Evolutionary conservation across 805 yeast genomes (phyloP), one percentile per base, ranked within the genome.

Genomic region (Starmerella sirachaensis): DNA sequence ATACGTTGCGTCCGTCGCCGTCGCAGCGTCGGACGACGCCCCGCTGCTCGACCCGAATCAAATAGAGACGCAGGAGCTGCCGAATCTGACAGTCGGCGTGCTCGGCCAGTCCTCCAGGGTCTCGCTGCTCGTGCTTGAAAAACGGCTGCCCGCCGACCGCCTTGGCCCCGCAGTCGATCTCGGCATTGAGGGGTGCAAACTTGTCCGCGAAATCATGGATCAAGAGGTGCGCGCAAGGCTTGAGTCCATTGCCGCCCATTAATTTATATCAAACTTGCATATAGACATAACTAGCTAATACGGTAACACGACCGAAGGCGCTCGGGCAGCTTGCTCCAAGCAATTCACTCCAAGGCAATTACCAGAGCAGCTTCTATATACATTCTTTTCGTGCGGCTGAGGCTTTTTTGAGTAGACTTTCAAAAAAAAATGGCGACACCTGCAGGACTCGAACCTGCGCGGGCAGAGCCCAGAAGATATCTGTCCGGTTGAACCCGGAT

Each of bases 121-220:
- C 40, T 78, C 91, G 4, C 57, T 85, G 53, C 60, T 88, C 39
- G 62, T 83, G 38, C 45, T 85, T 38, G 97, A 91, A 53, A 84
- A 82, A 51, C 78, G 78, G 55, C 68, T 91, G 56, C 88, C 94
- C 0, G 59, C 86, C 47, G 97, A 86, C 54, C 67, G 72, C 40
- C 58, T 91, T 41, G 93, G 82, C 51, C 65, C 74, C 18, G 74
- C 83, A 5, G 59, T 91, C 50, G 82, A 81, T 8, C 69, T 85
- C 34, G 94, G 91, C 2, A 73, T 86, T 32, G 80, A 86, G 14
- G 98, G 97, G 8, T 74, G 88, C 38, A 88, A 81, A 52, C 67
- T 81, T 50, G 63, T 88, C 10, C 73, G 85, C 55, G 83, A 81
- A 28, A 60, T 82, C 38, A 84, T 88, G 94, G 95, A 88, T 52